A percentile compares a stretch with the other conserved stretches of the same genome.
These are phyloP conservation scores for Phtheirospermum japonicum DNA, from an alignment of 257 asterid genomes.

Conservation along the genomic window DNA sequence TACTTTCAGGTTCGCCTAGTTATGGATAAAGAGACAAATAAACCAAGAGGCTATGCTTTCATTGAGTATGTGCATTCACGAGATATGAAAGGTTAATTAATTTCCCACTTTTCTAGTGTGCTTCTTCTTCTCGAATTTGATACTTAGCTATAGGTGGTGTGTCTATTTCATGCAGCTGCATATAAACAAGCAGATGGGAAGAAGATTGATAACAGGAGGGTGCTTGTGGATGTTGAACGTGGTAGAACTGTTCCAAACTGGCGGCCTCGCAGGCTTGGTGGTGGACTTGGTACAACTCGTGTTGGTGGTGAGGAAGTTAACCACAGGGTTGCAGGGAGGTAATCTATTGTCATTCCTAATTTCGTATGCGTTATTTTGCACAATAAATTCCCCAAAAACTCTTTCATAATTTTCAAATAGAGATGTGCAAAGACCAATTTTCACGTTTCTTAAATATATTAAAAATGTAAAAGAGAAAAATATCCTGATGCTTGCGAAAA, in stretches of 20 bases:
- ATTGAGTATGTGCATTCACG: slow-evolving; percentile 69
- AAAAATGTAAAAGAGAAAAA: not conserved
- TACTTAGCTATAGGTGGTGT: slow-evolving; percentile 14
- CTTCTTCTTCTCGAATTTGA: not conserved
- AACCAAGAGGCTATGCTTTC: slow-evolving; percentile 82
- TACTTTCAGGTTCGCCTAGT: slow-evolving; percentile 65
- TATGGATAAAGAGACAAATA: slow-evolving; percentile 54
- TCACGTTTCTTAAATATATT: not conserved
- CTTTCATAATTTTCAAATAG: not conserved
- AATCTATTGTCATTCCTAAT: slow-evolving; percentile 16
- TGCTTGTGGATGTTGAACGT: slow-evolving; percentile 88
- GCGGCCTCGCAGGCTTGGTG: slow-evolving; percentile 91
- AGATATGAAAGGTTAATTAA: slow-evolving; percentile 68
- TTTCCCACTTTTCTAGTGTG: slow-evolving; percentile 14
- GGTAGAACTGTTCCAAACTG: slow-evolving; percentile 92
- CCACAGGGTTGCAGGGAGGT: slow-evolving; percentile 53
- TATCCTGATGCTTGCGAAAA: slow-evolving; percentile 1
- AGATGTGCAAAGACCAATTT: not conserved
- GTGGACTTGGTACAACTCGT: slow-evolving; percentile 88
- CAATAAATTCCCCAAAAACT: not conserved
- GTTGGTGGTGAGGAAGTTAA: slow-evolving; percentile 64
- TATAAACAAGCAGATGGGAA: slow-evolving; percentile 90
- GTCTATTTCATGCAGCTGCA: slow-evolving; percentile 56
- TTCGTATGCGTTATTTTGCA: not conserved
- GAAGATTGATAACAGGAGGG: slow-evolving; percentile 77